Evolutionary conservation across 768 basidiomycete genomes (phyloP).

Genomic region (Leccinum boreale): DNA sequence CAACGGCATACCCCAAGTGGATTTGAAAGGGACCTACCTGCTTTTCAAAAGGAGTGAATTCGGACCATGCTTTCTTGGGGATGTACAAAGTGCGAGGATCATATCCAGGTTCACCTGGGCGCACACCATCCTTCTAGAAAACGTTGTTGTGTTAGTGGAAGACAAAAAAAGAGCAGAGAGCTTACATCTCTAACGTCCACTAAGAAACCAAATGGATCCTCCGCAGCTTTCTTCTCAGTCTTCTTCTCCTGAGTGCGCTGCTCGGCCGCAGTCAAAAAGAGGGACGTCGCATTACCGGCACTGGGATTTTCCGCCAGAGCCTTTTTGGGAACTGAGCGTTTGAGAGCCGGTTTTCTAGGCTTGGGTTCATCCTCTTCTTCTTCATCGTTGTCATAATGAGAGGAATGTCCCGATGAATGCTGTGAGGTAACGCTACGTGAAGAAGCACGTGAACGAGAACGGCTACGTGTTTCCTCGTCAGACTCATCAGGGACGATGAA

Average conservation of each 20-base stretch:
- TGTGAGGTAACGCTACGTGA: constrained; percentile 37
- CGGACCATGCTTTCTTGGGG: constrained; percentile 70
- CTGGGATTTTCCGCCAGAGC: constrained; percentile 25
- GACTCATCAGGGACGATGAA: constrained; percentile 70
- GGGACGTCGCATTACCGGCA: constrained; percentile 31
- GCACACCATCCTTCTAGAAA: constrained; percentile 70
- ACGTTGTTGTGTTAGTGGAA: not conserved
- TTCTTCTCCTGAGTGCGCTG: constrained; percentile 72
- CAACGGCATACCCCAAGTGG: not conserved
- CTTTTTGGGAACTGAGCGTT: constrained; percentile 33
- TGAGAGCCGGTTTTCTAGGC: constrained; percentile 35
- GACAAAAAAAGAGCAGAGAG: not conserved
- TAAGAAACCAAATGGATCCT: constrained; percentile 77
- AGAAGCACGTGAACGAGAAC: constrained; percentile 49
- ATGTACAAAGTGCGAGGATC: constrained; percentile 87
- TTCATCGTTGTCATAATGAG: constrained; percentile 39
- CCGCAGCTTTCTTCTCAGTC: constrained; percentile 74
- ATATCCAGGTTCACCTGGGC: constrained; percentile 80
- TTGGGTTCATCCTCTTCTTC: constrained; percentile 32
- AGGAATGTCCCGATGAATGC: constrained; percentile 32
- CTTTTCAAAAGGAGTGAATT: constrained; percentile 94
- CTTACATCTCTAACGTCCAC: constrained; percentile 67
- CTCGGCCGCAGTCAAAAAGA: constrained; percentile 84
- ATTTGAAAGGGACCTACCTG: constrained; percentile 46
- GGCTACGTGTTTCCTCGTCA: constrained; percentile 51